phyloP scores from a whole-genome alignment of 192 early-diverging fungal species.

The Coemansia reversa region DNA sequence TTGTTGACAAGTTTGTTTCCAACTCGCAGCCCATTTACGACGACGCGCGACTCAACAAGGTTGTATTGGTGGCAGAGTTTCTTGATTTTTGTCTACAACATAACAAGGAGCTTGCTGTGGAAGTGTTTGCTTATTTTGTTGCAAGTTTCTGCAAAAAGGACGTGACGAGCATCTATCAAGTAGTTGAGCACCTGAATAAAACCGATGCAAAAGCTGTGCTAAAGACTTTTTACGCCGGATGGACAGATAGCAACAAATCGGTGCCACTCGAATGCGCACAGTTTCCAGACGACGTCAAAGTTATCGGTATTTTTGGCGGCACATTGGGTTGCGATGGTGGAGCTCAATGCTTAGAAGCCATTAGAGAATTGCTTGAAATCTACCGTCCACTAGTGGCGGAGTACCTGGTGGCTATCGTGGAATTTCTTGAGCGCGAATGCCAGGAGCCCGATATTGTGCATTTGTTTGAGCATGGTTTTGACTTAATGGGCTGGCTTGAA shows the following conservation, averaged over 20 bases:
- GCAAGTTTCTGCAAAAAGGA: constrained; percentile 2
- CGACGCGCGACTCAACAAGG: neutral
- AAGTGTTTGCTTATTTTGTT: neutral
- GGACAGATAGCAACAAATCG: neutral
- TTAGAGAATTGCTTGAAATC: constrained; percentile 63
- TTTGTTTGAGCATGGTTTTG: constrained; percentile 64
- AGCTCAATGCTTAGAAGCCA: constrained; percentile 68
- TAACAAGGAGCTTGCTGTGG: neutral
- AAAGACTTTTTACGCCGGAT: constrained; percentile 10
- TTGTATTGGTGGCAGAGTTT: constrained; percentile 11
- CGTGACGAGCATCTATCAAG: neutral
- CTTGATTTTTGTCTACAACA: constrained; percentile 12
- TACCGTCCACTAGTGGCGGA: constrained; percentile 66
- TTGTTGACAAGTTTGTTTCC: constrained; percentile 15
- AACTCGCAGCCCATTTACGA: neutral
- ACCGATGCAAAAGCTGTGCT: constrained; percentile 8
- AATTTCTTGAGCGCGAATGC: constrained; percentile 60
- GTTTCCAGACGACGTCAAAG: constrained; percentile 41
- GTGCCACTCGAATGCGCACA: neutral
- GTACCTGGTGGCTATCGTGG: constrained; percentile 70
- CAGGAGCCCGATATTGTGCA: constrained; percentile 58
- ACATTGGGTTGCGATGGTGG: constrained; percentile 59
- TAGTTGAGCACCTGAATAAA: constrained; percentile 6
- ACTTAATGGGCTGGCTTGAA: constrained; percentile 74
- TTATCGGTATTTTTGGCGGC: constrained; percentile 89